Percentiles rank a stretch among this genome's conserved stretches.
These are phyloP conservation scores for Pholiota conissans DNA, from an alignment of 768 basidiomycete species.

Conservation along the genomic window DNA sequence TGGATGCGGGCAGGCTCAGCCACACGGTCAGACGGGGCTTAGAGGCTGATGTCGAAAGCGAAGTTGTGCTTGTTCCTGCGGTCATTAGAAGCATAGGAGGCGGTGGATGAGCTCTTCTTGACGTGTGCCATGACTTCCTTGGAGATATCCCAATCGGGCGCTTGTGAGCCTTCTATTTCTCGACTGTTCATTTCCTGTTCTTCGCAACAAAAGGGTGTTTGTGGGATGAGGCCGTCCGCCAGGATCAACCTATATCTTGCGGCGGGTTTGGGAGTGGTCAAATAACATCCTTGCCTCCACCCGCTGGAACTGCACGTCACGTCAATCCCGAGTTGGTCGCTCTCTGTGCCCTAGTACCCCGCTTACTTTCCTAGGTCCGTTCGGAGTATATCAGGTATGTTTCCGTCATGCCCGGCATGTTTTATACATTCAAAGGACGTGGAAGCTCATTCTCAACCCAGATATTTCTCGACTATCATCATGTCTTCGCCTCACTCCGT, in stretches of 20 bases:
- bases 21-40: slow-evolving; percentile 5
- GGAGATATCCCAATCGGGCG: slow-evolving; percentile 21
- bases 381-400: slow-evolving; percentile 18
- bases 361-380: slow-evolving; percentile 10
- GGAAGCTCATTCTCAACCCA: background rate
- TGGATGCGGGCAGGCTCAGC: background rate
- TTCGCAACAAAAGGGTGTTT: slow-evolving; percentile 24
- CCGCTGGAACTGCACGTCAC: slow-evolving; percentile 38
- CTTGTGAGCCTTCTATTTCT: slow-evolving; percentile 25
- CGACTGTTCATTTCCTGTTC: slow-evolving; percentile 18
- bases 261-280: slow-evolving; percentile 5
- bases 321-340: slow-evolving; percentile 22
- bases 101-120: slow-evolving; percentile 9
- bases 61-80: slow-evolving; percentile 16
- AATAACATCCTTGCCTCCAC: slow-evolving; percentile 19
- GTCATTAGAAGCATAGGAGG: slow-evolving; percentile 16
- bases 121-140: slow-evolving; percentile 14
- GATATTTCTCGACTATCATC: background rate
- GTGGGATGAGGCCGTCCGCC: slow-evolving; percentile 16
- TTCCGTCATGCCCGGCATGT: slow-evolving; percentile 18
- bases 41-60: slow-evolving; percentile 5
- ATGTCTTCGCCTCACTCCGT: slow-evolving; percentile 21
- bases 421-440: background rate
- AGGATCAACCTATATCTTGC: slow-evolving; percentile 6
- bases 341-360: background rate